Percentiles rank a stretch among this genome's conserved stretches.
phyloP scores from a whole-genome alignment of 495 filamentous ascomycete genomes.

The Talaromyces liani region DNA sequence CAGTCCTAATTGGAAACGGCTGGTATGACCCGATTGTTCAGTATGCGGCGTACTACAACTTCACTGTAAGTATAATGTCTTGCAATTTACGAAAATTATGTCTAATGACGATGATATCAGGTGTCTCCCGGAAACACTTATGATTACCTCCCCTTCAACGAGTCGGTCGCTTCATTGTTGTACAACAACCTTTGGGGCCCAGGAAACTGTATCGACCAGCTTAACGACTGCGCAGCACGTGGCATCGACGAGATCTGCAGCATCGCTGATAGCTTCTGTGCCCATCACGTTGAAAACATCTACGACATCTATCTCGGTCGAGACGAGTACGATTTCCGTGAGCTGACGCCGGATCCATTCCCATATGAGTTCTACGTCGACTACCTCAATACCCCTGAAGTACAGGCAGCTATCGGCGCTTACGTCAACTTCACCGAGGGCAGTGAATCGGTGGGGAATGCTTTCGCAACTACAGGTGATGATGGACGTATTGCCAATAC shows the following conservation, averaged over 20 bases:
- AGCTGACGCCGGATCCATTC: conserved; percentile 51
- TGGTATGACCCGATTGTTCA: conserved; percentile 55
- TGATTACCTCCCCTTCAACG: conserved; percentile 46
- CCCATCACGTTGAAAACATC: conserved; percentile 41
- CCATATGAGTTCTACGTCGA: conserved; percentile 49
- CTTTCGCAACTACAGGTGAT: conserved; percentile 50
- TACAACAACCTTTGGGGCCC: conserved; percentile 55
- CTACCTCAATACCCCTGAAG: conserved; percentile 50
- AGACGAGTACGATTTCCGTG: conserved; percentile 56
- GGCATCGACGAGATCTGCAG: conserved; percentile 42
- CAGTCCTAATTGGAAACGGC: conserved; percentile 50
- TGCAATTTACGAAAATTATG: neutral
- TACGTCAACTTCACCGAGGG: conserved; percentile 47
- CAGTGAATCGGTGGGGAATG: conserved; percentile 36
- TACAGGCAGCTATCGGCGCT: conserved; percentile 53
- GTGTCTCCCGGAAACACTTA: conserved; percentile 50
- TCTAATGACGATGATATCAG: neutral
- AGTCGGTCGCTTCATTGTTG: conserved; percentile 35
- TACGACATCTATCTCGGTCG: conserved; percentile 45
- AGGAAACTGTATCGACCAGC: conserved; percentile 53
- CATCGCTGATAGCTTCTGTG: conserved; percentile 47
- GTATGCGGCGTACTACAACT: conserved; percentile 61
- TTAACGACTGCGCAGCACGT: conserved; percentile 38
- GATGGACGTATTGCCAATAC: conserved; percentile 46
- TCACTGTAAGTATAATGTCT: conserved; percentile 28